phyloP scores from a whole-genome alignment of 1,139 yeast species.

The Chernovozyma aurita region DNA sequence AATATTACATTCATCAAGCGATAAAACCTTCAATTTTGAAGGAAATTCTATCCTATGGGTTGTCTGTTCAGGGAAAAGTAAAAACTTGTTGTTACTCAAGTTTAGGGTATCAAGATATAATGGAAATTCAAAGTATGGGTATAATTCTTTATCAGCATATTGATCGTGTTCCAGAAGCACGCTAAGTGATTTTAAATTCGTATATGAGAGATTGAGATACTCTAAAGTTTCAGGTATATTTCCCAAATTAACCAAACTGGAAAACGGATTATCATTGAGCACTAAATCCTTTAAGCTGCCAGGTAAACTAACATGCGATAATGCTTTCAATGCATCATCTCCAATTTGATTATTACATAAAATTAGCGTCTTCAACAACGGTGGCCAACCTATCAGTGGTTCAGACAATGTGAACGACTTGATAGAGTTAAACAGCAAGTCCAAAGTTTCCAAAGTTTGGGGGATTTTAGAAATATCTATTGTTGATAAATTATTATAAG shows the following conservation, averaged over 20 bases:
- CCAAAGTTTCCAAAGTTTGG: slow-evolving; percentile 23
- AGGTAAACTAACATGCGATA: slow-evolving; percentile 24
- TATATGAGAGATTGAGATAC: slow-evolving; percentile 18
- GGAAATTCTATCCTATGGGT: slow-evolving; percentile 16
- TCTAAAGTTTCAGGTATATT: slow-evolving; percentile 20
- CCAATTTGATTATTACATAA: slow-evolving; percentile 21
- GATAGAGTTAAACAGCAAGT: slow-evolving; percentile 23
- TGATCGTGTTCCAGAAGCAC: not conserved
- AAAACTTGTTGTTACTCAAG: slow-evolving; percentile 7
- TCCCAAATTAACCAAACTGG: slow-evolving; percentile 14
- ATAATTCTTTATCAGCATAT: slow-evolving; percentile 3
- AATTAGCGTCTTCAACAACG: slow-evolving; percentile 20
- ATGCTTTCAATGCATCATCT: slow-evolving; percentile 14
- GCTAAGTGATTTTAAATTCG: slow-evolving; percentile 8
- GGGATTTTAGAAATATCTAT: slow-evolving; percentile 24
- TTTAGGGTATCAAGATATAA: slow-evolving; percentile 17
- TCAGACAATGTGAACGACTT: not conserved
- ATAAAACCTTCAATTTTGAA: slow-evolving; percentile 13
- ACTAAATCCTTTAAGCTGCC: slow-evolving; percentile 17
- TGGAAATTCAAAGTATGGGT: slow-evolving; percentile 19
- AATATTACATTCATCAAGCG: slow-evolving; percentile 21
- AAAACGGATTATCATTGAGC: slow-evolving; percentile 22
- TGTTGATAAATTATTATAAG: slow-evolving; percentile 23
- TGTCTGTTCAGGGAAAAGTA: not conserved
- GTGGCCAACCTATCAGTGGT: slow-evolving; percentile 21